These are phyloP conservation scores for Zygosaccharomyces bisporus DNA, from an alignment of 805 yeast species.

Conservation along the genomic window DNA sequence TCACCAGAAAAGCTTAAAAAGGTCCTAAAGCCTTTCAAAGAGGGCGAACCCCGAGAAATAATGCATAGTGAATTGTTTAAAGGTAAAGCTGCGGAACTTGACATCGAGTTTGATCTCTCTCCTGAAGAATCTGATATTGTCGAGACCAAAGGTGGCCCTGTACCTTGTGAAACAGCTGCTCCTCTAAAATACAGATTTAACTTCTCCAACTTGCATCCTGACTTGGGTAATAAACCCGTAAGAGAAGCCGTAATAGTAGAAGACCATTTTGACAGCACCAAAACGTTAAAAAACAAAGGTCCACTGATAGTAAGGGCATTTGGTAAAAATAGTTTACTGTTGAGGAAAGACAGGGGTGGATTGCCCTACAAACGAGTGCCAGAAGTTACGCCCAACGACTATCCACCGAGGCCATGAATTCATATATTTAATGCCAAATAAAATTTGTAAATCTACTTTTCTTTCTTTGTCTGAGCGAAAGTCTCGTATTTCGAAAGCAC, in stretches of 20 bases:
- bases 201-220: constrained; percentile 28
- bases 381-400: constrained; percentile 29
- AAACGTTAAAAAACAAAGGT: constrained; percentile 11
- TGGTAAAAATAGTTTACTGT: constrained; percentile 32
- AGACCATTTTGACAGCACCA: constrained; percentile 10
- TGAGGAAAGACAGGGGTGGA: constrained; percentile 36
- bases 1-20: constrained; percentile 32
- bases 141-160: constrained; percentile 30
- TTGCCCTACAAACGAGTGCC: constrained; percentile 36
- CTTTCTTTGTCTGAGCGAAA: constrained; percentile 12
- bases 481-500: constrained; percentile 24
- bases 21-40: constrained; percentile 33
- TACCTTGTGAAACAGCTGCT: constrained; percentile 24
- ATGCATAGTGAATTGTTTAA: constrained; percentile 19
- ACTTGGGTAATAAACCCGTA: constrained; percentile 26
- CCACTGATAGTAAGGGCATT: constrained; percentile 35
- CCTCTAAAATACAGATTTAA: constrained; percentile 26
- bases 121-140: constrained; percentile 29
- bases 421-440: constrained; percentile 10
- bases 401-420: constrained; percentile 27
- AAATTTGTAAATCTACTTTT: constrained; percentile 11
- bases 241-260: constrained; percentile 28
- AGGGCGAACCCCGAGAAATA: constrained; percentile 35
- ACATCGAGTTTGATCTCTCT: constrained; percentile 14
- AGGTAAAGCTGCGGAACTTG: constrained; percentile 21